These are phyloP conservation scores for Calonectria hongkongensis DNA, from an alignment of 2,329 filamentous ascomycete species.

Conservation along the genomic window DNA sequence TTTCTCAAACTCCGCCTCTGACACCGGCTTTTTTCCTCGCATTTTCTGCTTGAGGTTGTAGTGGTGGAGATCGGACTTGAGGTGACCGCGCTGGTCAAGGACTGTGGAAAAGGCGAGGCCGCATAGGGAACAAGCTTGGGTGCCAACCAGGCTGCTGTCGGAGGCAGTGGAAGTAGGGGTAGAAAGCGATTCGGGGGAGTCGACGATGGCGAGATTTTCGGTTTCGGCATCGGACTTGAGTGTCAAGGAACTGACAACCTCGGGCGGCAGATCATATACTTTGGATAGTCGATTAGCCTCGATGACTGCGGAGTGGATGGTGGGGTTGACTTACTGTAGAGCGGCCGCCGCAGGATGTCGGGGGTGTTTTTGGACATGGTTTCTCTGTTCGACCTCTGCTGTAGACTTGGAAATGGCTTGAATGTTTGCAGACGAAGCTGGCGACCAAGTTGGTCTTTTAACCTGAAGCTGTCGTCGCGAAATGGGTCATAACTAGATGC, in stretches of 20 bases:
- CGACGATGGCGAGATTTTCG: conserved; percentile 45
- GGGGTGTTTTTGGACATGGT: conserved; percentile 65
- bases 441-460: conserved; percentile 20
- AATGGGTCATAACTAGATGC: conserved; percentile 45
- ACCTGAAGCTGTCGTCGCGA: conserved; percentile 26
- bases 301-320: conserved; percentile 23
- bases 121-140: conserved; percentile 89
- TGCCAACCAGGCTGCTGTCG: conserved; percentile 70
- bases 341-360: conserved; percentile 69
- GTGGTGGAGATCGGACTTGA: conserved; percentile 91
- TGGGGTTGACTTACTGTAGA: conserved; percentile 65
- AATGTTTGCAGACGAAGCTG: not conserved
- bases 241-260: conserved; percentile 81
- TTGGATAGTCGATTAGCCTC: conserved; percentile 40
- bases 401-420: not conserved
- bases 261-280: conserved; percentile 89
- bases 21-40: conserved; percentile 81
- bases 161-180: conserved; percentile 52
- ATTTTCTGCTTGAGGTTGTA: conserved; percentile 97
- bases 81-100: conserved; percentile 88
- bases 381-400: not conserved
- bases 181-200: conserved; percentile 49
- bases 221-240: conserved; percentile 62
- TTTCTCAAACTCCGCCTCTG: conserved; percentile 90
- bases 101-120: conserved; percentile 81